Evolutionary conservation across 768 basidiomycete genomes (phyloP).

Genomic region (Leccinellum rugosiceps): DNA sequence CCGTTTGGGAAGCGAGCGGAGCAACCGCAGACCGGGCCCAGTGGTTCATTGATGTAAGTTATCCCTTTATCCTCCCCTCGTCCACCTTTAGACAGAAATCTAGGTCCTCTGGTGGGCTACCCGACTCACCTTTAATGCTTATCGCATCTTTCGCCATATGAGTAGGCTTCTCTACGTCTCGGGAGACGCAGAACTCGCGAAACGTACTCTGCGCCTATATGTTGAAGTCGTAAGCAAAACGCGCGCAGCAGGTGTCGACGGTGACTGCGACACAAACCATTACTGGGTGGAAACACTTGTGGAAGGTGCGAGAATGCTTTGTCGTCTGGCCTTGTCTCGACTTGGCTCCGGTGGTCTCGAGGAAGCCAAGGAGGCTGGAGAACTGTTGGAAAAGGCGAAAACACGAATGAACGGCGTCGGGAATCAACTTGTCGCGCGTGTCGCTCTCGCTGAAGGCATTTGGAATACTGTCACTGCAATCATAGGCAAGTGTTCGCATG

Average conservation of each 20-base stretch:
- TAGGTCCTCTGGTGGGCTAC: constrained; percentile 95
- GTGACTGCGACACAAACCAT: constrained; percentile 60
- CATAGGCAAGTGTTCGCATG: constrained; percentile 47
- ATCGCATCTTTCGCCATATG: constrained; percentile 81
- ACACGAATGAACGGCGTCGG: constrained; percentile 48
- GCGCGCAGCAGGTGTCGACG: constrained; percentile 46
- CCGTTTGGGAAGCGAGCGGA: constrained; percentile 76
- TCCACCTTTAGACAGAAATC: neutral
- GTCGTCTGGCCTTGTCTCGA: constrained; percentile 43
- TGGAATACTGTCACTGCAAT: constrained; percentile 67
- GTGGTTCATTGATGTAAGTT: constrained; percentile 81
- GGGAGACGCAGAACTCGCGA: constrained; percentile 60
- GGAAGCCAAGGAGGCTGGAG: constrained; percentile 61
- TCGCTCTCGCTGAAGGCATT: constrained; percentile 70
- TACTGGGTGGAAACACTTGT: constrained; percentile 77
- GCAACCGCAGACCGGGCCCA: constrained; percentile 56
- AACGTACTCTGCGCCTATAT: constrained; percentile 77
- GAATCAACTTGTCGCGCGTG: constrained; percentile 52
- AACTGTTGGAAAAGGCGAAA: constrained; percentile 57
- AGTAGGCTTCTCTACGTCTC: constrained; percentile 64
- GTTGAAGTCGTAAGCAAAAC: constrained; percentile 83
- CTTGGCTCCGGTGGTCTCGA: constrained; percentile 43
- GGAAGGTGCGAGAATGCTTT: constrained; percentile 76
- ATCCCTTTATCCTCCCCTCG: neutral
- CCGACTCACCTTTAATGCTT: constrained; percentile 90